Evolutionary conservation across 768 basidiomycete genomes (phyloP).

Genomic region (Lentinula boryana): DNA sequence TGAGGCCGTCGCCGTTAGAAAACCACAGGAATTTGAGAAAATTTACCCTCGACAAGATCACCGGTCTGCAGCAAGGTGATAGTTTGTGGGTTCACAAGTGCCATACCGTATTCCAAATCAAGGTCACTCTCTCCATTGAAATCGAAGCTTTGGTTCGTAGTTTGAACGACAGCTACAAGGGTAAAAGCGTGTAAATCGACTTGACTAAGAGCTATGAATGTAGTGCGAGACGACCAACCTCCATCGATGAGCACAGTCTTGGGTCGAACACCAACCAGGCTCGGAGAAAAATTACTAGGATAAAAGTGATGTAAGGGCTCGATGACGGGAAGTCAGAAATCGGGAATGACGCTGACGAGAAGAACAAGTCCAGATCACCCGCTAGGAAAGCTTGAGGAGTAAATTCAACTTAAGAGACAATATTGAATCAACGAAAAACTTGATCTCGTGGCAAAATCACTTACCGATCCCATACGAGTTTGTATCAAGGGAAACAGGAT

Average conservation of each 20-base stretch:
- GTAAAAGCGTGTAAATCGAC: not conserved
- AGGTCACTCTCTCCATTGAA: conserved; percentile 40
- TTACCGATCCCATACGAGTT: conserved; percentile 34
- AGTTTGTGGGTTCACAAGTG: conserved; percentile 27
- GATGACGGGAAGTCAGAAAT: not conserved
- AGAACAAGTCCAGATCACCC: conserved; percentile 24
- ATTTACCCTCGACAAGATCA: conserved; percentile 25
- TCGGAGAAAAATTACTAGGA: conserved; percentile 26
- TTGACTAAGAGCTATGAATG: not conserved
- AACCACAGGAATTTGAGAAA: not conserved
- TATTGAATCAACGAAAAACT: not conserved
- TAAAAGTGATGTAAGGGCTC: not conserved
- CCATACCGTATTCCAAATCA: conserved; percentile 43
- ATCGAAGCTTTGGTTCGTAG: conserved; percentile 16
- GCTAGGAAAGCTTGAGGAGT: conserved; percentile 32
- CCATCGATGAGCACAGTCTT: conserved; percentile 28
- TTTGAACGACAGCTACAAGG: conserved; percentile 22
- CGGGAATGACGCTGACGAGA: not conserved
- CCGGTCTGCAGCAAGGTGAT: conserved; percentile 35
- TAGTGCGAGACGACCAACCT: conserved; percentile 13
- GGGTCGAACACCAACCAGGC: conserved; percentile 25
- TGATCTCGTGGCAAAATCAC: conserved; percentile 3
- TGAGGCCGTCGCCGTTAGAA: not conserved
- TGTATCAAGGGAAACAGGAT: conserved; percentile 17
- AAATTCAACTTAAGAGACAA: conserved; percentile 25